Base-by-base conservation (phyloP, 2,329 filamentous ascomycete species). In the Beauveria sp. region DNA sequence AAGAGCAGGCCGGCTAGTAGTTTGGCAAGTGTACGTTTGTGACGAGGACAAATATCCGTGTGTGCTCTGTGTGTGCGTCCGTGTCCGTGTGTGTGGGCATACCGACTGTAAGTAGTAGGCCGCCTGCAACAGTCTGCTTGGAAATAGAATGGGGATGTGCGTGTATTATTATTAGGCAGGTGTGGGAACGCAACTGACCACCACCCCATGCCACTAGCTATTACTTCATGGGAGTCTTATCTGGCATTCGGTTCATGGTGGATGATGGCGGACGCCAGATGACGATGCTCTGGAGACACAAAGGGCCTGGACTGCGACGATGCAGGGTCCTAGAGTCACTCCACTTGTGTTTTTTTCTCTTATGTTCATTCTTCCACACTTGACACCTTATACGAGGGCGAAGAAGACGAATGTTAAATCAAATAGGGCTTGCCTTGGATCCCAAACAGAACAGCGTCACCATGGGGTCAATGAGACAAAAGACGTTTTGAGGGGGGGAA, bases 111-210 rank as follows among this genome's bases (percentile, higher is more conserved):
- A 56, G 42, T 38, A 20, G 14, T 57, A 18, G 20, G 26, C 18
- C 18, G 16, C 26, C 9, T 31, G 24, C 7, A 49, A 38, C 26
- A 14, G 5, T 40, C 28, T 49, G 28, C 42, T 57, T 57, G 43
- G 54, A 26, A 57, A 57, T 38, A 49, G 54, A 31, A 57, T 57
- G 54, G 54, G 42, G 43, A 57, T 48, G 54, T 31, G 26, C 43
- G 26, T 45, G 31, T 34, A 34, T 34, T 34, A 38, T 49, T 48
- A 38, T 49, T 48, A 57, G 31, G 28, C 20, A 34, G 8, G 31
- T 12, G 43, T 57, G 43, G 43, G 54, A 57, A 57, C 54, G 28
- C 3, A 26, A 18, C 16, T 24, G 53, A 28, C 53, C 14, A 16
- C 20, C 28, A 34, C 28, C 28, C 31, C 31, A 34, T 34, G 31